Percentiles rank a stretch among this genome's conserved stretches.
These are phyloP conservation scores for Tetradesmus lagerheimii DNA, from an alignment of 139 green algal genomes.

Conservation along the genomic window DNA sequence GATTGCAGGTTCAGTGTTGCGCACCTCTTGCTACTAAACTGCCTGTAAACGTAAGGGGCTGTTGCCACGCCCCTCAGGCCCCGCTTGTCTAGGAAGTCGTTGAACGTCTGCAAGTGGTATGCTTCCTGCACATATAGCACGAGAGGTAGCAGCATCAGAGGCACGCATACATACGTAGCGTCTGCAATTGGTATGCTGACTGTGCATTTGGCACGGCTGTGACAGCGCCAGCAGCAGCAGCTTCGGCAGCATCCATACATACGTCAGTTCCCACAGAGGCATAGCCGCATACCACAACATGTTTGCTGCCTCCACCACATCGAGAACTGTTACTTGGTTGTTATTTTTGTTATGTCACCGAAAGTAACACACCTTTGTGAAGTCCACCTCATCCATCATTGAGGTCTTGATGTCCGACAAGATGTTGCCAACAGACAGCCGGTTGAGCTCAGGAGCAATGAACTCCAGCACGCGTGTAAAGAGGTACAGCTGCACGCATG, in stretches of 20 bases:
- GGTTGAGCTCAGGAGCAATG: conserved; percentile 83
- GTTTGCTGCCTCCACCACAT: no score
- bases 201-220: no score
- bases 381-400: conserved; percentile 96
- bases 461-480: conserved; percentile 82
- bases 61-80: conserved; percentile 78
- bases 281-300: no score
- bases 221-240: no score
- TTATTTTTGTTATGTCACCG: conserved; percentile 42
- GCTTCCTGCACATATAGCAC: conserved; percentile 74
- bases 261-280: no score
- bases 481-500: conserved; percentile 37
- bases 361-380: conserved; percentile 85
- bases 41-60: conserved; percentile 84
- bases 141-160: background rate
- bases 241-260: no score
- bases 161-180: no score
- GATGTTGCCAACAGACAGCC: conserved; percentile 80
- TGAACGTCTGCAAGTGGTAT: conserved; percentile 83
- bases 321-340: no score
- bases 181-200: no score
- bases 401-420: conserved; percentile 77
- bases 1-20: no score
- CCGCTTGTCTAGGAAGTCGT: conserved; percentile 77
- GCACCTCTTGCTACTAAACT: conserved; percentile 78